phyloP scores from a whole-genome alignment of 106 monocot species.

The Posidonia australis region DNA sequence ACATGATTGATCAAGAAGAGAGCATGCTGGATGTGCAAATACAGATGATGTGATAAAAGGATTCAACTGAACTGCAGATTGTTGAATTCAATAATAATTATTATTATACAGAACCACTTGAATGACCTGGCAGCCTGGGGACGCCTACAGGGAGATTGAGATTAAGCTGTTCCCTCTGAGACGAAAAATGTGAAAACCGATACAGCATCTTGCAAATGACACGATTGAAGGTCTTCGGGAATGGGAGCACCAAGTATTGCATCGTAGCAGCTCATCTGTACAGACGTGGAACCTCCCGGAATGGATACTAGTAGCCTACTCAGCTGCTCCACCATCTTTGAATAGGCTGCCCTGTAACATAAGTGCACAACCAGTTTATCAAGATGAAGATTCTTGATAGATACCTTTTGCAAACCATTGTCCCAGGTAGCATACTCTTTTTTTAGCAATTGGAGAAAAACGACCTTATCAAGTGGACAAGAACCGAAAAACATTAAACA shows the following conservation, averaged over 20 bases:
- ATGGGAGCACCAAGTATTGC: constrained; percentile 72
- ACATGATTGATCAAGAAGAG: no score
- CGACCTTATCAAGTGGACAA: no score
- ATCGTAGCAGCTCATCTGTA: constrained; percentile 77
- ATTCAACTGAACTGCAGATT: not conserved
- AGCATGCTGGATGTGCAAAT: no score
- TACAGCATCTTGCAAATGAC: constrained; percentile 68
- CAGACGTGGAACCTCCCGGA: constrained; percentile 35
- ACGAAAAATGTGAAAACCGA: constrained; percentile 74
- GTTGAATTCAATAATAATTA: not conserved
- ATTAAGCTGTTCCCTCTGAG: constrained; percentile 24
- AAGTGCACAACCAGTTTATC: not conserved
- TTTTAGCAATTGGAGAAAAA: no score
- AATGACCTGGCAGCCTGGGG: no score
- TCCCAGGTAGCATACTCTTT: no score
- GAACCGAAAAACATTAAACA: no score
- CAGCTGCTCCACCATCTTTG: constrained; percentile 82
- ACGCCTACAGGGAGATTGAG: no score
- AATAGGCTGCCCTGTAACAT: constrained; percentile 46
- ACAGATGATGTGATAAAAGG: not conserved
- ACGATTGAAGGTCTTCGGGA: constrained; percentile 50
- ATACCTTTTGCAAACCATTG: no score
- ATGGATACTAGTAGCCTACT: constrained; percentile 36
- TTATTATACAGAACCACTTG: not conserved
- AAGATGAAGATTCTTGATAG: not conserved